Evolutionary conservation across 176 grass and related monocot genomes (phyloP).

Genomic region (Zea mays): Zm-B73-REFERENCE-NAM-5.0 NC_050096.1:254854501-254855000

Average conservation of each 20-base stretch:
- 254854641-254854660: slow-evolving; percentile 7
- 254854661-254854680: slow-evolving; percentile 26
- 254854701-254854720: slow-evolving; percentile 81
- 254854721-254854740: slow-evolving; percentile 82
- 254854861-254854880: slow-evolving; percentile 23
- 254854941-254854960: slow-evolving; percentile 92
- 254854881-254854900: slow-evolving; percentile 80
- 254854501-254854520: slow-evolving; percentile 96
- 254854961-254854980: slow-evolving; percentile 49
- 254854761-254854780: slow-evolving; percentile 27
- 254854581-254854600: slow-evolving; percentile 92
- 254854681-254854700: slow-evolving; percentile 48
- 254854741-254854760: slow-evolving; percentile 79
- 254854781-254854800: slow-evolving; percentile 18
- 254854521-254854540: slow-evolving; percentile 92
- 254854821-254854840: slow-evolving; percentile 10
- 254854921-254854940: slow-evolving; percentile 83
- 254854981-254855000: not conserved
- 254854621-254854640: slow-evolving; percentile 9
- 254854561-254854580: slow-evolving; percentile 68
- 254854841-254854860: slow-evolving; percentile 6
- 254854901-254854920: slow-evolving; percentile 89
- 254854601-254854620: slow-evolving; percentile 79
- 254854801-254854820: not conserved
- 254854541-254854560: slow-evolving; percentile 83